phyloP scores from a whole-genome alignment of 2,329 filamentous ascomycete genomes.

The Colletotrichum tabaci region DNA sequence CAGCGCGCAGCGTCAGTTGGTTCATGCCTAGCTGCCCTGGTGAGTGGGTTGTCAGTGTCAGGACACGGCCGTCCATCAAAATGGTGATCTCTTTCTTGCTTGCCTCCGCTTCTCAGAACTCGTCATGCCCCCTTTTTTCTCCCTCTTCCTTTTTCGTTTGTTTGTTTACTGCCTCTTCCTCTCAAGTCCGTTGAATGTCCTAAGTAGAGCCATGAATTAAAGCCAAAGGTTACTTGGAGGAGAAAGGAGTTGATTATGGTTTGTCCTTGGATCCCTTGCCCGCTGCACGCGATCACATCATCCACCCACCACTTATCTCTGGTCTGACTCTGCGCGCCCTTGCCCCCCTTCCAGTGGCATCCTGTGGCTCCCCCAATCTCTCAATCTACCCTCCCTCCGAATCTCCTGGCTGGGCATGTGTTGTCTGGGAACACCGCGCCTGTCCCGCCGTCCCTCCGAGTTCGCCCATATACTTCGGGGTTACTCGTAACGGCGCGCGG shows the following conservation, averaged over 20 bases:
- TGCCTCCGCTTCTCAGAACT: background rate
- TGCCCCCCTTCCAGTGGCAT: constrained; percentile 22
- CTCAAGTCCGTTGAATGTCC: constrained; percentile 2
- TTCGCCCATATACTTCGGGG: constrained; percentile 35
- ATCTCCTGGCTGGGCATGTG: constrained; percentile 4
- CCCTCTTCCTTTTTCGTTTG: background rate
- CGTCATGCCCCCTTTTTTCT: background rate
- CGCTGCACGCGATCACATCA: constrained; percentile 41
- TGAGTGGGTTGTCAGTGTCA: constrained; percentile 34
- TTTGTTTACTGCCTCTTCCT: background rate
- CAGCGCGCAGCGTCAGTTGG: constrained; percentile 7
- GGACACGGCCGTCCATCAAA: constrained; percentile 9
- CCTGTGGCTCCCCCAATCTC: constrained; percentile 11
- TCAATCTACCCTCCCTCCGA: background rate
- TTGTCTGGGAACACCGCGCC: constrained; percentile 19
- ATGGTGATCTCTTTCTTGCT: constrained; percentile 4
- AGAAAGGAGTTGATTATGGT: background rate
- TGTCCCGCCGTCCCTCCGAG: constrained; percentile 29
- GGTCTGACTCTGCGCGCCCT: constrained; percentile 30
- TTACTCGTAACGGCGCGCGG: constrained; percentile 36
- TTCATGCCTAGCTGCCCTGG: constrained; percentile 12
- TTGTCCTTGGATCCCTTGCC: constrained; percentile 39
- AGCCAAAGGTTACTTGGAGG: constrained; percentile 19
- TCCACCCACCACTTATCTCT: constrained; percentile 31
- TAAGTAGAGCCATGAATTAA: constrained; percentile 20